Evolutionary conservation across 139 green algal species (phyloP).

Genomic region (Coccomyxa sp.): DNA sequence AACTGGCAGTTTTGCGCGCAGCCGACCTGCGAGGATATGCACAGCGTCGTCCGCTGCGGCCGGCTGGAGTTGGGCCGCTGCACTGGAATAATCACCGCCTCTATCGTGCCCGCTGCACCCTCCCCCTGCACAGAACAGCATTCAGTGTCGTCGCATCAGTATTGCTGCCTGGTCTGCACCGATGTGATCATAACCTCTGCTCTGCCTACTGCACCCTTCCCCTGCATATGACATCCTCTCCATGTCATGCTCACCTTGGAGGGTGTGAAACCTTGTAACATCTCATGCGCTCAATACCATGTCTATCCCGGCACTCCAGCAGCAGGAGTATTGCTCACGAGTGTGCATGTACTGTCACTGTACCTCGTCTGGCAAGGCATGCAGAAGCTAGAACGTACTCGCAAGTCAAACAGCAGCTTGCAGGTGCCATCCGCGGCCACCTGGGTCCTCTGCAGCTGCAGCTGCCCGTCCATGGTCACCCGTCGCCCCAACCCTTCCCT

Average conservation of each 20-base stretch:
- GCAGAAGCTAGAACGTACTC: conserved; percentile 2
- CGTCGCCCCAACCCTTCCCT: conserved; percentile 28
- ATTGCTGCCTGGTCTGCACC: too few species aligned
- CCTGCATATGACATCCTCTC: too few species aligned
- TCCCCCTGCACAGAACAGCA: conserved; percentile 7
- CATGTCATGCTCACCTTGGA: too few species aligned
- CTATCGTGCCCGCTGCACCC: conserved; percentile 36
- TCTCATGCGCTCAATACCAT: too few species aligned
- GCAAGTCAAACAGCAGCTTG: conserved; percentile 75
- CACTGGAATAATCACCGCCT: conserved; percentile 82
- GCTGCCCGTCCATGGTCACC: conserved; percentile 52
- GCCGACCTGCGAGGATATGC: conserved; percentile 68
- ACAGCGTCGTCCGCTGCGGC: conserved; percentile 68
- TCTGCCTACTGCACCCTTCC: too few species aligned
- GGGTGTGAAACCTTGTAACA: too few species aligned
- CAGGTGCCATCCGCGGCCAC: conserved; percentile 60
- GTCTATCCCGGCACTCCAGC: too few species aligned
- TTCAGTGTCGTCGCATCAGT: too few species aligned
- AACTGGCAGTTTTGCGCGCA: conserved; percentile 85
- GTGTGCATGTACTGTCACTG: too few species aligned
- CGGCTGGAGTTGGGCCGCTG: conserved; percentile 29
- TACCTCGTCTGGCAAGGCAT: not conserved
- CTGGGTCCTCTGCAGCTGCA: conserved; percentile 53
- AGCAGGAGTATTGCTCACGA: too few species aligned
- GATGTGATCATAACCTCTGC: too few species aligned